Evolutionary conservation across 768 basidiomycete species (phyloP), one percentile per base, ranked within the genome.

Genomic region (Crassisporium funariophilum): DNA sequence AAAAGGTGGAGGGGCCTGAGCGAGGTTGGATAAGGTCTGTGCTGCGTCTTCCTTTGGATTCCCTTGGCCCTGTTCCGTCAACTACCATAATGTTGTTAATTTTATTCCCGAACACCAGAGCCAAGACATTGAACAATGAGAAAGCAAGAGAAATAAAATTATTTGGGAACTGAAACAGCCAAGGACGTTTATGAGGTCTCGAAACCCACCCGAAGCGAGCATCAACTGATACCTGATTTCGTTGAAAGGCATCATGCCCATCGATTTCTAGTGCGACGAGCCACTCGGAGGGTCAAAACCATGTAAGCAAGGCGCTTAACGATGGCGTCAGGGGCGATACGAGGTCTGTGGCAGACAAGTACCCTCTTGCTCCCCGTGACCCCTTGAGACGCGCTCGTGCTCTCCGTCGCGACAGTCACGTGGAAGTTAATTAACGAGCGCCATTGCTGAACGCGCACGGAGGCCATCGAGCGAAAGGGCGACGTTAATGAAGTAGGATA

Each of bases 41-140:
- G 82, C 79, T 2, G 83, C 81, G 41, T 84, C 82, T 57, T 83
- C 82, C 50, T 82, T 81, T 48, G 73, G 67, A 48, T 75, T 77
- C 23, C 75, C 77, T 59, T 75, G 73, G 24, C 71, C 72, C 42
- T 66, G 50, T 20, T 63, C 61, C 9, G 50, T 46, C 48, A 74
- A 59, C 78, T 82, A 55, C 11, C 33, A 22, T 55, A 20, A 22
- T n/a, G 35, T 37, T 34, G 17, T 12, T 13, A 35, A 19, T 10
- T 3, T 23, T 35, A 47, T n/a, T n/a, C n/a, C n/a, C n/a, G n/a
- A n/a, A n/a, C n/a, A n/a, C 15, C 31, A 44, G 21, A 19, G 31
- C 16, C n/a, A 15, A 31, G 23, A 31, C 46, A 27, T 57, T 15
- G 35, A 22, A 41, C 11, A 37, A 22, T 50, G 13, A 44, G 47